These are phyloP conservation scores for Cadophora sp. DNA, from an alignment of 2,329 filamentous ascomycete species.

Conservation along the genomic window DNA sequence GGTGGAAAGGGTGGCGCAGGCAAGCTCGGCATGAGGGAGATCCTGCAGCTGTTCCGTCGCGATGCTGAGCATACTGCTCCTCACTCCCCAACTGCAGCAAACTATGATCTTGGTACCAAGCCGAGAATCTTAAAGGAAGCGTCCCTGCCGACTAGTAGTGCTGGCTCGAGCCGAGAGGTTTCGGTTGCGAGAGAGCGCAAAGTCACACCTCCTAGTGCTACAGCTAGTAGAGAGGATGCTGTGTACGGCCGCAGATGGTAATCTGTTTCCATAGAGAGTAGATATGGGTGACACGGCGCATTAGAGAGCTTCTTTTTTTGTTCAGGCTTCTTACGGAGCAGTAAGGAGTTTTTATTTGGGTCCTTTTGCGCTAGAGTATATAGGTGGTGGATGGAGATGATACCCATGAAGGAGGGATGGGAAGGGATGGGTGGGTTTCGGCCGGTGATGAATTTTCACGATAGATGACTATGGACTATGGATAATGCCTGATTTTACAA, in stretches of 20 bases:
- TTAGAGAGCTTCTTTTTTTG: neutral
- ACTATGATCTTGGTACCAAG: constrained; percentile 39
- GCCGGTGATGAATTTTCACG: constrained; percentile 6
- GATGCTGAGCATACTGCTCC: constrained; percentile 43
- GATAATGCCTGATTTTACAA: neutral
- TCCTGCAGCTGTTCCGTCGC: constrained; percentile 78
- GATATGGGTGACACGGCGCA: neutral
- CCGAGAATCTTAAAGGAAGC: constrained; percentile 42
- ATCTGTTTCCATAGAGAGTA: neutral
- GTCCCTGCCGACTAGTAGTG: constrained; percentile 20
- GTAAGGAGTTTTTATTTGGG: neutral
- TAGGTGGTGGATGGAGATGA: neutral
- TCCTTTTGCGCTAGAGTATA: neutral
- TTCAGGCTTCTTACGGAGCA: neutral
- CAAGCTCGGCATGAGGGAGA: constrained; percentile 92
- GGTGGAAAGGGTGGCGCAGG: constrained; percentile 74
- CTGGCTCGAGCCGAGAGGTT: constrained; percentile 28
- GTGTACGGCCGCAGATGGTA: constrained; percentile 46
- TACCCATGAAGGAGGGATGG: constrained; percentile 3
- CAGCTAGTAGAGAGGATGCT: constrained; percentile 39
- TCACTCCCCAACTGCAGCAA: constrained; percentile 22
- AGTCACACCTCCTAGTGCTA: constrained; percentile 31
- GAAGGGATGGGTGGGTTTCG: neutral
- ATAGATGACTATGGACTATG: constrained; percentile 10
- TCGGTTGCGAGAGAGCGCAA: constrained; percentile 34